phyloP scores from a whole-genome alignment of 768 basidiomycete species.

The Strobilomyces confusus region DNA sequence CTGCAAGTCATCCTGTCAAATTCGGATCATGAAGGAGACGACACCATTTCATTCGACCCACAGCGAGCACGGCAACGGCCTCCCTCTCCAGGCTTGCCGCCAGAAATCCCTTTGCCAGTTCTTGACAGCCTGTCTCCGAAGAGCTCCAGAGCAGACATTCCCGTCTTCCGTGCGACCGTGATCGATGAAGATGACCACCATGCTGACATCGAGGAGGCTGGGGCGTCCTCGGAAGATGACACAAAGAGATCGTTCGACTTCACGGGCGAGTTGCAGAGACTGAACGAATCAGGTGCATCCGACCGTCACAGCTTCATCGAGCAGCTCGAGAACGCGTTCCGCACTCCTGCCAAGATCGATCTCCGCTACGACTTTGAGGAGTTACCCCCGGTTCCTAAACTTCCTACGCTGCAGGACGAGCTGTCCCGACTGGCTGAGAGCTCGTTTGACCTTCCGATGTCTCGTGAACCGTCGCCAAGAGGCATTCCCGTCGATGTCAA shows the following conservation, averaged over 20 bases:
- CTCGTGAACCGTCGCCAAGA: slow-evolving; percentile 12
- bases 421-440: slow-evolving; percentile 20
- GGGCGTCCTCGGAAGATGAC: slow-evolving; percentile 50
- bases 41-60: slow-evolving; percentile 36
- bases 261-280: slow-evolving; percentile 67
- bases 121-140: slow-evolving; percentile 5
- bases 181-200: slow-evolving; percentile 43
- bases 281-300: slow-evolving; percentile 67
- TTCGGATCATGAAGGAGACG: slow-evolving; percentile 38
- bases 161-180: slow-evolving; percentile 42
- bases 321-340: slow-evolving; percentile 76
- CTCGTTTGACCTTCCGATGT: slow-evolving; percentile 19
- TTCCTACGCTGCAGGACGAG: slow-evolving; percentile 37
- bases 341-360: slow-evolving; percentile 68
- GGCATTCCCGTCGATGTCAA: slow-evolving; percentile 26
- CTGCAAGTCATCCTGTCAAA: slow-evolving; percentile 56
- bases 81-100: slow-evolving; percentile 43
- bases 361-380: slow-evolving; percentile 47
- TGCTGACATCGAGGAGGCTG: slow-evolving; percentile 39
- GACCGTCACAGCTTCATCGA: slow-evolving; percentile 76
- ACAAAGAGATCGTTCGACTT: slow-evolving; percentile 84
- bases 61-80: not conserved
- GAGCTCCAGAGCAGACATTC: slow-evolving; percentile 24
- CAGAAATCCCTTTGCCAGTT: slow-evolving; percentile 37
- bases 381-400: slow-evolving; percentile 49